phyloP scores from a whole-genome alignment of 176 grass and related monocot species.

The Ensete glaucum region DNA sequence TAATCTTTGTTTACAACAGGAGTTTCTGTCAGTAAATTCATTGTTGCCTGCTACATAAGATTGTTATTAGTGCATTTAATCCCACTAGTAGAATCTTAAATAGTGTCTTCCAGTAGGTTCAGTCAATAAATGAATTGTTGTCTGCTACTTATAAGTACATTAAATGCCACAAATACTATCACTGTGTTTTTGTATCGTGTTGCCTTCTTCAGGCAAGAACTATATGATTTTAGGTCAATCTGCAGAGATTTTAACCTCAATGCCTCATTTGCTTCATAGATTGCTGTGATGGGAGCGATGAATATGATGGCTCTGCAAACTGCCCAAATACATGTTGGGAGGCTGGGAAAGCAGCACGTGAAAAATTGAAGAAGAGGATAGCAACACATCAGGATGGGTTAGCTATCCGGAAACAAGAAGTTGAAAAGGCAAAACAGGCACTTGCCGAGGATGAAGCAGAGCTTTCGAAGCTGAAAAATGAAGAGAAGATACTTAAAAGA shows the following conservation, averaged over 20 bases:
- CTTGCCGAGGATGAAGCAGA: constrained; percentile 75
- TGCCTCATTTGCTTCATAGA: constrained; percentile 29
- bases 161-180: not conserved
- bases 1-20: not conserved
- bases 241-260: not conserved
- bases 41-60: not conserved
- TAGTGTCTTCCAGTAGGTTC: not conserved
- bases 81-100: not conserved
- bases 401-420: constrained; percentile 59
- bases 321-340: constrained; percentile 97
- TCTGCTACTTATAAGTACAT: no score
- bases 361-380: constrained; percentile 86
- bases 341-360: constrained; percentile 80
- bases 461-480: constrained; percentile 59
- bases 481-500: constrained; percentile 77
- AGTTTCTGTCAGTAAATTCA: not conserved
- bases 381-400: constrained; percentile 68
- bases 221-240: not conserved
- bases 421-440: constrained; percentile 72
- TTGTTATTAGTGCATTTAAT: not conserved
- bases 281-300: constrained; percentile 97
- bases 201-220: not conserved
- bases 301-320: constrained; percentile 57
- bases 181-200: not conserved
- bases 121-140: not conserved